These are phyloP conservation scores for Hanseniaspora taiwanica DNA, from an alignment of 805 yeast genomes.

Conservation along the genomic window DNA sequence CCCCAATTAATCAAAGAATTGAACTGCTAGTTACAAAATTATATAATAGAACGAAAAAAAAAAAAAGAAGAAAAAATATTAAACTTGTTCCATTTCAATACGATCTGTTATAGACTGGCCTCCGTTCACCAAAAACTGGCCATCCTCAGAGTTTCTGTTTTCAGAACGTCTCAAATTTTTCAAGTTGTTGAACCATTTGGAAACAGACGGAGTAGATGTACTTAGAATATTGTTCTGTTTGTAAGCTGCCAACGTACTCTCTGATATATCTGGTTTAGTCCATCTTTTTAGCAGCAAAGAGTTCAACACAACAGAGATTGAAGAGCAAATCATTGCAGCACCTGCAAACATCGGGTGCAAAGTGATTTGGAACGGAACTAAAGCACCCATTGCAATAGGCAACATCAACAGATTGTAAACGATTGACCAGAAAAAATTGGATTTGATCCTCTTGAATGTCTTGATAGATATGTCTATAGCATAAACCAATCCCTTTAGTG, in stretches of 20 bases:
- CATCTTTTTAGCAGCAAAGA: slow-evolving; percentile 63
- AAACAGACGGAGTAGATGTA: too few relatives aligned
- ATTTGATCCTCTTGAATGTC: slow-evolving; percentile 61
- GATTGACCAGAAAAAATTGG: slow-evolving; percentile 80
- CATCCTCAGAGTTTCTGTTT: too few relatives aligned
- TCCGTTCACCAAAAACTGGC: neutral
- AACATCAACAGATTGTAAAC: slow-evolving; percentile 74
- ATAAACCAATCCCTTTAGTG: slow-evolving; percentile 37
- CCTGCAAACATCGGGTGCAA: slow-evolving; percentile 86
- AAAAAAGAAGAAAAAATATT: neutral
- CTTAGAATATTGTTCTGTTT: too few relatives aligned
- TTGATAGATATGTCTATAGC: slow-evolving; percentile 56
- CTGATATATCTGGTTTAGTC: slow-evolving; percentile 25
- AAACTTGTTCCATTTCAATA: neutral
- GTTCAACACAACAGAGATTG: slow-evolving; percentile 75
- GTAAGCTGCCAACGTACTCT: neutral
- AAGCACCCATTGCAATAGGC: slow-evolving; percentile 90
- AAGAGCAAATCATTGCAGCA: slow-evolving; percentile 84
- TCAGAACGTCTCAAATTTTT: too few relatives aligned
- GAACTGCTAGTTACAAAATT: too few relatives aligned
- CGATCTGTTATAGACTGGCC: neutral
- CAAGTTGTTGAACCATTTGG: too few relatives aligned
- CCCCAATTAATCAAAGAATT: too few relatives aligned
- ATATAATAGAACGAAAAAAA: neutral
- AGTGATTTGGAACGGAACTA: slow-evolving; percentile 63